A percentile compares a stretch with the other conserved stretches of the same genome.
These are phyloP conservation scores for Ophiobolus disseminans DNA, from an alignment of 2,329 filamentous ascomycete species.

Conservation along the genomic window DNA sequence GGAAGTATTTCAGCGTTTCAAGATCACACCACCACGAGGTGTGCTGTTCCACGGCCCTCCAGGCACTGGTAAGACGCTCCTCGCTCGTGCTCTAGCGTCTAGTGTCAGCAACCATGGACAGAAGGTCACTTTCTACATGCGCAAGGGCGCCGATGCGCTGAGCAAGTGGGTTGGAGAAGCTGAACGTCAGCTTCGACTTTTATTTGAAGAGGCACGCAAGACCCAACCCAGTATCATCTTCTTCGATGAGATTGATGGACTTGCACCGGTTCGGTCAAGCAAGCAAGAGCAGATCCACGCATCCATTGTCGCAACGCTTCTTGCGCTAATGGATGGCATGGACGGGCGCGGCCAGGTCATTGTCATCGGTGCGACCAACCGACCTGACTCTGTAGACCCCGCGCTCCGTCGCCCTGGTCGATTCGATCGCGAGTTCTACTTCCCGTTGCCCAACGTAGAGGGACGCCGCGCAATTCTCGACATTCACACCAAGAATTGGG, in stretches of 20 bases:
- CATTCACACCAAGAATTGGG: conserved; percentile 96
- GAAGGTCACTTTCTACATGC: conserved; percentile 99
- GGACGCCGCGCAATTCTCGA: conserved; percentile 87
- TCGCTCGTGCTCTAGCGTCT: conserved; percentile 90
- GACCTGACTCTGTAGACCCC: conserved; percentile 94
- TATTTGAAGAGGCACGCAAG: conserved; percentile 95
- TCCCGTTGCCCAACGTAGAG: conserved; percentile 83
- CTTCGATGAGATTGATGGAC: conserved; percentile 97
- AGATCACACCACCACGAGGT: conserved; percentile 91
- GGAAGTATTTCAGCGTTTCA: conserved; percentile 88
- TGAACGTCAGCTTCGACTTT: conserved; percentile 87
- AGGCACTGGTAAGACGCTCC: conserved; percentile 96
- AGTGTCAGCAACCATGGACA: conserved; percentile 86
- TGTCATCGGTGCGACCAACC: conserved; percentile 97
- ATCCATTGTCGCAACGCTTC: conserved; percentile 72
- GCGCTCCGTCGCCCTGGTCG: conserved; percentile 92
- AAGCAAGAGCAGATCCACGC: conserved; percentile 99
- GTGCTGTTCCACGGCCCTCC: conserved; percentile 97
- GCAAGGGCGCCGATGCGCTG: conserved; percentile 94
- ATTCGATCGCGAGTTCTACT: conserved; percentile 98
- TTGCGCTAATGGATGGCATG: conserved; percentile 59
- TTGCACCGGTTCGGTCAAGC: conserved; percentile 93
- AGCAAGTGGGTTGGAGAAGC: conserved; percentile 99
- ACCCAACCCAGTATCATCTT: conserved; percentile 99
- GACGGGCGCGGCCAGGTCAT: conserved; percentile 78